Evolutionary conservation across 192 early-diverging fungal species (phyloP).

Genomic region (Coemansia sp.): DNA sequence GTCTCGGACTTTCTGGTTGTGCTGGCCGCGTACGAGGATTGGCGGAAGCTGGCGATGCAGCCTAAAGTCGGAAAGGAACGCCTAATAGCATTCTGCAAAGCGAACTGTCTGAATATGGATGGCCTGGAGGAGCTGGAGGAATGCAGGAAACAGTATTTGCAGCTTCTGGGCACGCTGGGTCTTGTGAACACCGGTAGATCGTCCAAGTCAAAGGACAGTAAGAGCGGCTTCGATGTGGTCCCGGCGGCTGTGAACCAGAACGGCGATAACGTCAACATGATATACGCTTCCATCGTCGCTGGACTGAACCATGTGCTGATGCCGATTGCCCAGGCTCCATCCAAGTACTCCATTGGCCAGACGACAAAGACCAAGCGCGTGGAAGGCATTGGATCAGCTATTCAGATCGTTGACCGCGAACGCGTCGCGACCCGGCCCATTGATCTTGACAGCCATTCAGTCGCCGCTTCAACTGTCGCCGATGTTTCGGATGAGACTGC

Average conservation of each 20-base stretch:
- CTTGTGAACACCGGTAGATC: conserved; percentile 2
- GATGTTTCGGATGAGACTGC: neutral
- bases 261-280: conserved; percentile 6
- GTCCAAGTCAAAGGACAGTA: neutral
- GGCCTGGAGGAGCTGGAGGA: conserved; percentile 32
- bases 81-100: conserved; percentile 8
- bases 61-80: neutral
- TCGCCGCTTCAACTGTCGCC: neutral
- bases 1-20: conserved; percentile 27
- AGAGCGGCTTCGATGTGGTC: conserved; percentile 4
- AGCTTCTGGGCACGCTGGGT: conserved; percentile 13
- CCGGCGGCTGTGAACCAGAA: conserved; percentile 16
- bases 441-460: conserved; percentile 4
- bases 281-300: conserved; percentile 28
- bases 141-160: conserved; percentile 31
- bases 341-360: conserved; percentile 17
- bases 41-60: conserved; percentile 8
- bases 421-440: conserved; percentile 16
- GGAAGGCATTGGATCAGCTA: conserved; percentile 14
- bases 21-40: conserved; percentile 25
- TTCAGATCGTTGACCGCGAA: conserved; percentile 19
- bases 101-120: conserved; percentile 14
- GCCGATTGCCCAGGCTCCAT: neutral
- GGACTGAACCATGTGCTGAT: conserved; percentile 29
- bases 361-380: conserved; percentile 9